Percentiles rank a stretch among this genome's conserved stretches.
phyloP scores from a whole-genome alignment of 257 asterid species.

The Solanum acaule region DNA sequence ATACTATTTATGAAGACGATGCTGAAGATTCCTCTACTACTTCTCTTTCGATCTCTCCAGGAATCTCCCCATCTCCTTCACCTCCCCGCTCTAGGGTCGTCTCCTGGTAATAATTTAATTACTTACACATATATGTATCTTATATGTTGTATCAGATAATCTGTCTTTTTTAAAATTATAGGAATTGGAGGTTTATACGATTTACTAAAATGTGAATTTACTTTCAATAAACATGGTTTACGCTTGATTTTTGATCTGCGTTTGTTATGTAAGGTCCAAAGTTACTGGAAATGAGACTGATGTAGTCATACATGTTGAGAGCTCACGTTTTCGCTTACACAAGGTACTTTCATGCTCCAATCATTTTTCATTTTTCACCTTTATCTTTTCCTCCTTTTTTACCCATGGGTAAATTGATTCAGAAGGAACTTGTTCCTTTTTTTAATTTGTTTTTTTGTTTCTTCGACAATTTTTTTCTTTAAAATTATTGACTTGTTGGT shows the following conservation, averaged over 20 bases:
- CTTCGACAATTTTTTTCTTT: background rate
- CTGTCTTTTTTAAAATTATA: background rate
- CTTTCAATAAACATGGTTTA: background rate
- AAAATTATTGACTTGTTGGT: background rate
- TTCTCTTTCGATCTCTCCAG: constrained; percentile 26
- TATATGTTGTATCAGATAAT: background rate
- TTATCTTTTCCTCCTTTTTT: background rate
- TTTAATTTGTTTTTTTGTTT: background rate
- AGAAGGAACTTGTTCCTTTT: background rate
- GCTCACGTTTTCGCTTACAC: constrained; percentile 48
- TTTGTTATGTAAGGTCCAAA: constrained; percentile 18
- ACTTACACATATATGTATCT: background rate
- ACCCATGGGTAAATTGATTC: background rate
- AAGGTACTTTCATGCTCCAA: constrained; percentile 27
- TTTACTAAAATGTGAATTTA: background rate
- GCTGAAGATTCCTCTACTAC: constrained; percentile 29
- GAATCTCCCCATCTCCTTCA: constrained; percentile 23
- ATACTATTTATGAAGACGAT: constrained; percentile 73
- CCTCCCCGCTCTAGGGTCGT: constrained; percentile 19
- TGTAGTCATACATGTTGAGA: constrained; percentile 52
- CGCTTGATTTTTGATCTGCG: background rate
- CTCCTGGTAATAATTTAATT: constrained; percentile 15
- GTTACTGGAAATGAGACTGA: constrained; percentile 37
- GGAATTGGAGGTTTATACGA: background rate
- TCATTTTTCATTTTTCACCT: background rate